These are phyloP conservation scores for Leonotis leonurus DNA, from an alignment of 257 asterid genomes.

Conservation along the genomic window DNA sequence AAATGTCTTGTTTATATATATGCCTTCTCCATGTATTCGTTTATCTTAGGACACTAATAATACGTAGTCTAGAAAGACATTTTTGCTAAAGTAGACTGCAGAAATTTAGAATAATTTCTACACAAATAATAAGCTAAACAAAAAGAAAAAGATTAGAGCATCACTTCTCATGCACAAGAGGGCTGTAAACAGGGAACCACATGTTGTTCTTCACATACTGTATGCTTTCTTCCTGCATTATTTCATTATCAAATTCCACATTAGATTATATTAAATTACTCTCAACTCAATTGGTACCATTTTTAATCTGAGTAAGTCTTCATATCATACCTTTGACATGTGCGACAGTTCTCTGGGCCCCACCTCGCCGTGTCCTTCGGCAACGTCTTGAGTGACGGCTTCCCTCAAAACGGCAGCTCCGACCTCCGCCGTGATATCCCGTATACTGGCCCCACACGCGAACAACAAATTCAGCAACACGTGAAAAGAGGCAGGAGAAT, in stretches of 20 bases:
- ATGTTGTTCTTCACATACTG: constrained; percentile 55
- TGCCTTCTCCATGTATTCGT: constrained; percentile 10
- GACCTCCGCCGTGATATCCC: constrained; percentile 90
- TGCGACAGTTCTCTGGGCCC: constrained; percentile 64
- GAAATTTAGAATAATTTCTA: constrained; percentile 13
- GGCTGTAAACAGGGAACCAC: constrained; percentile 94
- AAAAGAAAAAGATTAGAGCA: neutral
- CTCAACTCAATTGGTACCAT: no score
- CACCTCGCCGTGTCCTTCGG: constrained; percentile 79
- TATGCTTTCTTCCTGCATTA: constrained; percentile 70
- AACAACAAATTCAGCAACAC: constrained; percentile 14
- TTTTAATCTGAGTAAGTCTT: no score
- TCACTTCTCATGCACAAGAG: constrained; percentile 96
- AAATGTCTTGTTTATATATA: neutral
- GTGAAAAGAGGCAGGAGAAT: neutral
- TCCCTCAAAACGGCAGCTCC: constrained; percentile 87
- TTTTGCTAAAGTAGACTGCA: constrained; percentile 20
- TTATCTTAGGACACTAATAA: neutral
- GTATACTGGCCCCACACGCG: constrained; percentile 49
- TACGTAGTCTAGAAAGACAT: constrained; percentile 1
- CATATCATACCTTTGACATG: constrained; percentile 80
- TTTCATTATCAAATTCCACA: constrained; percentile 2
- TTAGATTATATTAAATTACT: neutral
- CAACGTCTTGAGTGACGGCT: constrained; percentile 71
- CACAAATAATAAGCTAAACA: neutral